phyloP scores from a whole-genome alignment of 2,329 filamentous ascomycete genomes.

The Talaromyces sp. region DNA sequence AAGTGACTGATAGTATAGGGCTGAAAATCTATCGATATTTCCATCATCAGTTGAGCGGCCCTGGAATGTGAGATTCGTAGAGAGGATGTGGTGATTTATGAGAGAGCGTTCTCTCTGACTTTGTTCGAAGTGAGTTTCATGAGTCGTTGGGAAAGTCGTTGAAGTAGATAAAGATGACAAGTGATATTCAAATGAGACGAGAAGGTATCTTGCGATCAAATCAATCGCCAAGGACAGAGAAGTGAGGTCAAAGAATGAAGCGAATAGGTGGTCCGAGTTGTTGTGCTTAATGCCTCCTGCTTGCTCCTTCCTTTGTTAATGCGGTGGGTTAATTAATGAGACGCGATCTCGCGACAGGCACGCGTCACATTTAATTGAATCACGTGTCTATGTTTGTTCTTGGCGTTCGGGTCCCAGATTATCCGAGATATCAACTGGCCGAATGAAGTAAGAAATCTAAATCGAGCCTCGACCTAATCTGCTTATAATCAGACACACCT shows the following conservation, averaged over 20 bases:
- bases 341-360: neutral
- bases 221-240: neutral
- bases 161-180: no score
- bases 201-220: neutral
- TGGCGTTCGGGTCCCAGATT: neutral
- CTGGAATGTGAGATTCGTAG: neutral
- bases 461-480: neutral
- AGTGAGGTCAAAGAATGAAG: neutral
- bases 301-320: conserved; percentile 8
- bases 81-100: neutral
- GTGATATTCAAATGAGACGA: neutral
- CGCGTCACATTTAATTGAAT: neutral
- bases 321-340: neutral
- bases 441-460: neutral
- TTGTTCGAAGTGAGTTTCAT: neutral
- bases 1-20: neutral
- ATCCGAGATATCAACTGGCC: neutral
- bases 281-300: neutral
- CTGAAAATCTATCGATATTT: conserved; percentile 12
- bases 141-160: neutral
- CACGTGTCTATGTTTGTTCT: neutral
- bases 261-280: neutral
- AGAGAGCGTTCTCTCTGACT: neutral
- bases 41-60: conserved; percentile 3
- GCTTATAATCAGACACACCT: neutral